These are phyloP conservation scores for Penicillium samsonianum DNA, from an alignment of 495 filamentous ascomycete species.

Conservation along the genomic window DNA sequence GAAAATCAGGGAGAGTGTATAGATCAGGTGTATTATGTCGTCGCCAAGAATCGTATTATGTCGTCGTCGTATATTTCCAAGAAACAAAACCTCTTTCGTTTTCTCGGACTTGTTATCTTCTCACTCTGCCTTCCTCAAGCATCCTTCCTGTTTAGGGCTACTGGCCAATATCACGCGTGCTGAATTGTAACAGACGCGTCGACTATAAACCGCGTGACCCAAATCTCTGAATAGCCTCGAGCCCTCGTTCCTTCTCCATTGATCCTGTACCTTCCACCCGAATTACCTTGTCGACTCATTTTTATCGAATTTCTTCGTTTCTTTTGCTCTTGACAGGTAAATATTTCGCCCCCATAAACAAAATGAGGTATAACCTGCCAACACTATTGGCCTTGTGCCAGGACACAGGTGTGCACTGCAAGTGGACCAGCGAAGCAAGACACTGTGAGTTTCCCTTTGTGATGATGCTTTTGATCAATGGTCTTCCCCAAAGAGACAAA, in stretches of 20 bases:
- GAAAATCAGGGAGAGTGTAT: slow-evolving; percentile 40
- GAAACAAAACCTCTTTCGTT: too few species aligned
- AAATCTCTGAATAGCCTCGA: background rate
- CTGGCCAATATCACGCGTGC: background rate
- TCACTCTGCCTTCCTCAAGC: background rate
- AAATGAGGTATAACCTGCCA: slow-evolving; percentile 42
- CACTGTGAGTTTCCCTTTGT: slow-evolving; percentile 22
- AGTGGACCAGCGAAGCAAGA: slow-evolving; percentile 23
- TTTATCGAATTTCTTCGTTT: background rate
- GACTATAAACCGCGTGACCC: background rate
- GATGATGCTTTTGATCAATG: background rate
- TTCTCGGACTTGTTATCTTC: background rate
- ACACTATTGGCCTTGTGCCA: slow-evolving; percentile 41
- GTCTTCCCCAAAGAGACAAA: background rate
- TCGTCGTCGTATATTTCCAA: slow-evolving; percentile 5
- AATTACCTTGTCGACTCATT: background rate
- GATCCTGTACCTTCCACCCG: background rate
- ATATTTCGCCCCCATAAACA: slow-evolving; percentile 12
- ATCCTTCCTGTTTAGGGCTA: background rate
- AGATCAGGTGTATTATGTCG: slow-evolving; percentile 13
- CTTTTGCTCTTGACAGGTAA: slow-evolving; percentile 9
- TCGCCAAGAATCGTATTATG: slow-evolving; percentile 18
- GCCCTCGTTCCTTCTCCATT: background rate
- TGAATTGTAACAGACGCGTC: background rate
- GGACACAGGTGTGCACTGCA: slow-evolving; percentile 31